Evolutionary conservation across 345 rosid species (phyloP).

Genomic region (Salix viminalis): DNA sequence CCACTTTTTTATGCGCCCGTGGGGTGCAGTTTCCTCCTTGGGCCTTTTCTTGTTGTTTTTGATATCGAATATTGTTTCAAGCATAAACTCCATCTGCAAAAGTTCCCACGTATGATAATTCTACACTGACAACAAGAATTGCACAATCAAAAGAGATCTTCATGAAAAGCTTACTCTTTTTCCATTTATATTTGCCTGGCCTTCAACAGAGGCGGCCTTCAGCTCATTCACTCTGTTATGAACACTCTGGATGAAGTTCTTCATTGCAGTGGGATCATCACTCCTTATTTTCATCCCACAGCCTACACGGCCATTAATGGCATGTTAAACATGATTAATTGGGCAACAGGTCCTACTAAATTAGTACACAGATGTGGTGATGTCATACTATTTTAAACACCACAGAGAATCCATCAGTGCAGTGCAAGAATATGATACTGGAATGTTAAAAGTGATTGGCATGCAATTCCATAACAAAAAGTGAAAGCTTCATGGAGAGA

Average conservation of each 20-base stretch:
- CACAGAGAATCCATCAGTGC: not conserved
- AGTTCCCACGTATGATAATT: conserved; percentile 9
- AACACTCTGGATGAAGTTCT: conserved; percentile 63
- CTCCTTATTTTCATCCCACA: conserved; percentile 92
- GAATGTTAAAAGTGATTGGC: not conserved
- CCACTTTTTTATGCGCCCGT: conserved; percentile 86
- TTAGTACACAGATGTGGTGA: not conserved
- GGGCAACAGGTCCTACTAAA: not conserved
- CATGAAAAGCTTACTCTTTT: conserved; percentile 47
- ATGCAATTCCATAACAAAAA: not conserved
- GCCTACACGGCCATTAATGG: conserved; percentile 34
- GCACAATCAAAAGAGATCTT: not conserved
- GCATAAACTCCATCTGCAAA: conserved; percentile 91
- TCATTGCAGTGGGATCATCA: conserved; percentile 90
- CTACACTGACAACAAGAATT: conserved; percentile 1
- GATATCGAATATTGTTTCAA: conserved; percentile 80
- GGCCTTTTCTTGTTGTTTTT: conserved; percentile 84
- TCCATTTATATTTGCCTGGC: conserved; percentile 36
- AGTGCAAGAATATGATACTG: not conserved
- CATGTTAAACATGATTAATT: not conserved
- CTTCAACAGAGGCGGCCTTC: conserved; percentile 48
- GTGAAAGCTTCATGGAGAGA: not conserved
- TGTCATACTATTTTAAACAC: no score
- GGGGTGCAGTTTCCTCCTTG: conserved; percentile 61
- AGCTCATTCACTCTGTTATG: conserved; percentile 70